phyloP scores from a whole-genome alignment of 2,329 filamentous ascomycete species.

The Fusarium austroafricanum region DNA sequence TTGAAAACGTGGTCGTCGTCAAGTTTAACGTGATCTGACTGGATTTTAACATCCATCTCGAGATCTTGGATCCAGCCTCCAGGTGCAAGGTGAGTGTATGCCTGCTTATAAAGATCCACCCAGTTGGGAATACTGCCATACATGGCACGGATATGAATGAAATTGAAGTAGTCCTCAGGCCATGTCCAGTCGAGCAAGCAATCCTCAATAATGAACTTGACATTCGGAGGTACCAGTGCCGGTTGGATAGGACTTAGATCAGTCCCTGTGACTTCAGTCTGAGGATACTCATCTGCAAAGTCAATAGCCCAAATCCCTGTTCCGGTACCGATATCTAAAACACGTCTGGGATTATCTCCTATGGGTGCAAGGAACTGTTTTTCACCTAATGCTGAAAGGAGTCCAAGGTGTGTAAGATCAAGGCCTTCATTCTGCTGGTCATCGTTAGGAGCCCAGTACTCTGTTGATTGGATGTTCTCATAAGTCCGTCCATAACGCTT shows the following conservation, averaged over 20 bases:
- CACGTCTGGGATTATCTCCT: constrained; percentile 27
- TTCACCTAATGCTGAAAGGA: constrained; percentile 41
- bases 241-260: constrained; percentile 54
- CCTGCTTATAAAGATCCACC: constrained; percentile 63
- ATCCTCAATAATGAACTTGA: constrained; percentile 52
- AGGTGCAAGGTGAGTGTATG: constrained; percentile 61
- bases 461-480: constrained; percentile 28
- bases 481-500: constrained; percentile 33
- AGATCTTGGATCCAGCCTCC: constrained; percentile 50
- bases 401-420: constrained; percentile 44
- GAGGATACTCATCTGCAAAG: constrained; percentile 48
- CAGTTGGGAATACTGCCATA: constrained; percentile 69
- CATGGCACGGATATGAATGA: constrained; percentile 68
- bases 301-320: constrained; percentile 66
- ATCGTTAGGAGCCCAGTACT: constrained; percentile 47
- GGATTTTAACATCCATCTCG: constrained; percentile 42
- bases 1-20: constrained; percentile 42
- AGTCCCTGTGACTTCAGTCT: constrained; percentile 48
- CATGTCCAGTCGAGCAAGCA: constrained; percentile 57
- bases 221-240: constrained; percentile 47
- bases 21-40: constrained; percentile 30
- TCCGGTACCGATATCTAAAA: constrained; percentile 67
- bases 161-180: constrained; percentile 61
- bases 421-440: constrained; percentile 44
- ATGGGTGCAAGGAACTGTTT: constrained; percentile 44